phyloP scores from a whole-genome alignment of 208 protist genomes.

The Strigomonas culicis region DNA sequence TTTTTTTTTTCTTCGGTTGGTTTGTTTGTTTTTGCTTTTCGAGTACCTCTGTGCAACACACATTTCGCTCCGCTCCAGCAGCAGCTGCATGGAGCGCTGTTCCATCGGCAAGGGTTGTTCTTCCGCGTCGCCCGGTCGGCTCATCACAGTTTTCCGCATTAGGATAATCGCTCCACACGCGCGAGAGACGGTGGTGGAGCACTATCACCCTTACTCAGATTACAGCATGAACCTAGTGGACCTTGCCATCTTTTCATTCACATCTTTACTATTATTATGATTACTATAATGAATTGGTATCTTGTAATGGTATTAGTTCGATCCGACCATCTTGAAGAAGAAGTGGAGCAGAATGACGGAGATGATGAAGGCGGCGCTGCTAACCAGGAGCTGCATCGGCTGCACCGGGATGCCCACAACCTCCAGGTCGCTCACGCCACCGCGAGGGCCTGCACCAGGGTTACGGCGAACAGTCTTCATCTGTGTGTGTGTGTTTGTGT shows the following conservation, averaged over 20 bases:
- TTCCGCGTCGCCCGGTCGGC: no score
- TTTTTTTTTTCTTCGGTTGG: conserved; percentile 13
- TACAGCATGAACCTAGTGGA: no score
- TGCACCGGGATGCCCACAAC: conserved; percentile 64
- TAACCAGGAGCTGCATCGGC: conserved; percentile 71
- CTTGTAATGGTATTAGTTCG: conserved; percentile 9
- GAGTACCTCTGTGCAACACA: no score
- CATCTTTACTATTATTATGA: no score
- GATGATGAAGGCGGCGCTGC: conserved; percentile 62
- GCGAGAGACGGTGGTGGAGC: no score
- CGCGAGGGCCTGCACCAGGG: conserved; percentile 8
- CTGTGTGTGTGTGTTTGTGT: conserved; percentile 34
- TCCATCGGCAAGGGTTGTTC: no score
- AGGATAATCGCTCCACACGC: no score
- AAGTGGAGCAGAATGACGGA: conserved; percentile 88
- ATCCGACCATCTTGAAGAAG: conserved; percentile 68
- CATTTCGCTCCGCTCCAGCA: no score
- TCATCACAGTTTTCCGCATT: no score
- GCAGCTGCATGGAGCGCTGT: no score
- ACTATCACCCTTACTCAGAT: no score
- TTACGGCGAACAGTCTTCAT: background rate
- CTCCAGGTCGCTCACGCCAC: conserved; percentile 64
- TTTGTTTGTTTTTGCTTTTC: conserved; percentile 13
- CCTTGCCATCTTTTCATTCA: background rate
- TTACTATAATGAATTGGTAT: background rate